phyloP scores from a whole-genome alignment of 495 filamentous ascomycete genomes.

The Terfezia boudieri region DNA sequence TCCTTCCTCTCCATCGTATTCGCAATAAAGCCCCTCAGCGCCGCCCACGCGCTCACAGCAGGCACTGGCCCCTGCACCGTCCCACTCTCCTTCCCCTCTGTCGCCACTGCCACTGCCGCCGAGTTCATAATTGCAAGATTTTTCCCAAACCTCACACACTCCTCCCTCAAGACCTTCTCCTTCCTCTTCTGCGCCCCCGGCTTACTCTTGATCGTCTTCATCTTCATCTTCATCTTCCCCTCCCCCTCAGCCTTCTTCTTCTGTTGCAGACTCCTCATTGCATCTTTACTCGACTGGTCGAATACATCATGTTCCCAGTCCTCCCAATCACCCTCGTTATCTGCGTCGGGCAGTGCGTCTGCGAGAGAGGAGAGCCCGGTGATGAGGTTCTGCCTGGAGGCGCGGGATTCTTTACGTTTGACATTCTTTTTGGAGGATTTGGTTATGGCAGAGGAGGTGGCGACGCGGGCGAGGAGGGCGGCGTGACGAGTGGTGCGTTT shows the following conservation, averaged over 20 bases:
- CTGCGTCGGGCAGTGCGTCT: constrained; percentile 45
- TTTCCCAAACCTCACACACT: constrained; percentile 59
- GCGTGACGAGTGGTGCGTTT: constrained; percentile 58
- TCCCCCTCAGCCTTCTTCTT: constrained; percentile 21
- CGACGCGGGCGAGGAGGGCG: constrained; percentile 48
- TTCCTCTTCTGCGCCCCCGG: constrained; percentile 67
- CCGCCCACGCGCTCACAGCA: constrained; percentile 14
- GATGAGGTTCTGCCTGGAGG: constrained; percentile 52
- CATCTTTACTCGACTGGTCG: constrained; percentile 3
- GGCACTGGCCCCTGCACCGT: neutral
- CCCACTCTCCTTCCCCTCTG: neutral
- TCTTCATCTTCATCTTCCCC: constrained; percentile 16
- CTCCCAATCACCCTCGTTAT: constrained; percentile 19
- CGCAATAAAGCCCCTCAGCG: constrained; percentile 21
- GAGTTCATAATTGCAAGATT: constrained; percentile 49
- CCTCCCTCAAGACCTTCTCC: constrained; percentile 50
- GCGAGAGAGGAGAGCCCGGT: constrained; percentile 56
- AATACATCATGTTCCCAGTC: neutral
- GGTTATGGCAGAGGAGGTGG: constrained; percentile 29
- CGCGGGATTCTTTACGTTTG: constrained; percentile 31
- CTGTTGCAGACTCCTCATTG: constrained; percentile 9
- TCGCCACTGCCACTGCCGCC: constrained; percentile 15
- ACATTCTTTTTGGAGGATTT: constrained; percentile 15
- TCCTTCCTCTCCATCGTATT: constrained; percentile 22
- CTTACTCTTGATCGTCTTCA: constrained; percentile 43